These are phyloP conservation scores for Cicer judaicum DNA, from an alignment of 306 rosid genomes.

Conservation along the genomic window DNA sequence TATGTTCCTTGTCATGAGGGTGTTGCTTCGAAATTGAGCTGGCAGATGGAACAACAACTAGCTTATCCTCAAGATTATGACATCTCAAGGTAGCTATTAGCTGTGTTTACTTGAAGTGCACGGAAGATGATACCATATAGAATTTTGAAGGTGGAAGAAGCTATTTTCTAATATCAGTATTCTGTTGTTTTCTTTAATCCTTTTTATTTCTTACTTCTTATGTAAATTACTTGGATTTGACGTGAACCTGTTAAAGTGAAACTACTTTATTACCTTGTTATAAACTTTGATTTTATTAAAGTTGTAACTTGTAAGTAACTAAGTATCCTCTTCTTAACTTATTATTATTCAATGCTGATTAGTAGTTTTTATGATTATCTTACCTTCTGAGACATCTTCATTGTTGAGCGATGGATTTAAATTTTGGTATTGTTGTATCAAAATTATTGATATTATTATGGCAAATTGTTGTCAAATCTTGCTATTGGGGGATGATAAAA, in stretches of 20 bases:
- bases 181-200: constrained; percentile 23
- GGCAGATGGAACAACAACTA: constrained; percentile 89
- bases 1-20: constrained; percentile 94
- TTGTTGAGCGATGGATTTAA: neutral
- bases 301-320: constrained; percentile 59
- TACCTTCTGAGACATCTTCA: neutral
- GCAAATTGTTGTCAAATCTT: neutral
- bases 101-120: constrained; percentile 46
- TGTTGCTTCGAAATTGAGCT: constrained; percentile 85
- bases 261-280: constrained; percentile 52
- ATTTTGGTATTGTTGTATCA: neutral
- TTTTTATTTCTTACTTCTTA: constrained; percentile 21
- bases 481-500: neutral
- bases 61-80: constrained; percentile 77
- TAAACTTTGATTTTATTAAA: constrained; percentile 53
- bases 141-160: constrained; percentile 67
- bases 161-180: constrained; percentile 56
- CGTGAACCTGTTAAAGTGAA: constrained; percentile 57
- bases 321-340: constrained; percentile 56
- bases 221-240: constrained; percentile 81
- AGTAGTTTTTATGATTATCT: constrained; percentile 44
- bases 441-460: neutral
- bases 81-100: constrained; percentile 70
- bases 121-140: constrained; percentile 48
- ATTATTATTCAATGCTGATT: constrained; percentile 50